Evolutionary conservation across 257 asterid genomes (phyloP).

Genomic region (Fraxinus excelsior): DNA sequence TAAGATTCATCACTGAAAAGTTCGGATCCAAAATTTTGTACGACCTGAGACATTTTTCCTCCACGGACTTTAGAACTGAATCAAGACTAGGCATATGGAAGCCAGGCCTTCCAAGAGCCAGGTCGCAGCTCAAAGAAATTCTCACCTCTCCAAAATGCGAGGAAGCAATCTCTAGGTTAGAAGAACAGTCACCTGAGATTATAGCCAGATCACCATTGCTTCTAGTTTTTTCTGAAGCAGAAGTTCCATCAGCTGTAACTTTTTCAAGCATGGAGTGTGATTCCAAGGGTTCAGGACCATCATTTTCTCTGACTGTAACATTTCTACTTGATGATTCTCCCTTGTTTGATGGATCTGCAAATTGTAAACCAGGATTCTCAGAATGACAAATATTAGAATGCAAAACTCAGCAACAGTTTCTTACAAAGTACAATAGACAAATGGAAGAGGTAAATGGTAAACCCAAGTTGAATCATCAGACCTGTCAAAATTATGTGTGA

Average conservation of each 20-base stretch:
- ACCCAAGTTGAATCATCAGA: too few relatives aligned
- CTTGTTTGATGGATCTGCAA: conserved; percentile 46
- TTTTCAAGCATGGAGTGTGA: conserved; percentile 29
- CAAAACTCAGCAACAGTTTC: conserved; percentile 21
- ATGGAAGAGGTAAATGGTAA: background rate
- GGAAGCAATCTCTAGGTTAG: conserved; percentile 57
- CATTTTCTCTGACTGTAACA: conserved; percentile 28
- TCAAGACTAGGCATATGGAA: conserved; percentile 53
- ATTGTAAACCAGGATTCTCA: conserved; percentile 17
- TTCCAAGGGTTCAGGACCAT: conserved; percentile 28
- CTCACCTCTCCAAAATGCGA: conserved; percentile 61
- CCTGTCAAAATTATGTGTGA: too few relatives aligned
- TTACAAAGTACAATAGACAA: conserved; percentile 2
- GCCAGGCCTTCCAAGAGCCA: conserved; percentile 39
- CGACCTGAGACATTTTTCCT: conserved; percentile 50
- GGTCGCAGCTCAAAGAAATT: conserved; percentile 43
- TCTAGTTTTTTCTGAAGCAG: conserved; percentile 30
- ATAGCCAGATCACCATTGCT: conserved; percentile 27
- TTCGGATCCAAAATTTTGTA: conserved; percentile 43
- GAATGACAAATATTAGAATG: conserved; percentile 11
- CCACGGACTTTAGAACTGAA: conserved; percentile 45
- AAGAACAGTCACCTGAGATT: conserved; percentile 30
- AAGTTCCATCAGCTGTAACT: conserved; percentile 23
- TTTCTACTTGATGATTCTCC: conserved; percentile 32
- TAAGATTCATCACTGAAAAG: conserved; percentile 49